Percentiles rank a stretch among this genome's conserved stretches.
Conservation (phyloP, 768 basidiomycete genomes). For the Boletus subcaerulescens region DNA sequence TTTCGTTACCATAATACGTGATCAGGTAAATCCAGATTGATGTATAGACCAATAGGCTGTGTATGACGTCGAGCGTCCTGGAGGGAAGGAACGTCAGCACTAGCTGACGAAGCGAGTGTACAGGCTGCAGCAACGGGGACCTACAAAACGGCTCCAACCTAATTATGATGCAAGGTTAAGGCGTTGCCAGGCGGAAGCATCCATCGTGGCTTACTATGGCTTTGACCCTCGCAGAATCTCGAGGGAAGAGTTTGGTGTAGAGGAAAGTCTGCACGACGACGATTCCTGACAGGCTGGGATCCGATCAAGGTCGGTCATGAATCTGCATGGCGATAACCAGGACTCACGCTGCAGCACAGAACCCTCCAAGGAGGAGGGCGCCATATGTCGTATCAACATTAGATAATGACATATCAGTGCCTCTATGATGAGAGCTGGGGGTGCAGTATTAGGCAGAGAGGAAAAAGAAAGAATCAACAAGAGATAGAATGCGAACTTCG, state of each 20-base stretch:
- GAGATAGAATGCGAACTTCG: too few species aligned
- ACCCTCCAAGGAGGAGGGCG: slow-evolving; percentile 30
- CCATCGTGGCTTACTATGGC: slow-evolving; percentile 14
- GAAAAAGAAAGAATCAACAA: too few species aligned
- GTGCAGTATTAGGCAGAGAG: too few species aligned
- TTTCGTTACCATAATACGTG: slow-evolving; percentile 37
- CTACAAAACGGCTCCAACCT: slow-evolving; percentile 31
- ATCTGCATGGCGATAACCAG: background rate
- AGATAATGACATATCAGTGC: slow-evolving; percentile 6
- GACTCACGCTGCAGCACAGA: slow-evolving; percentile 27
- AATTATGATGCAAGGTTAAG: background rate
- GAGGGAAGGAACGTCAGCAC: too few species aligned
- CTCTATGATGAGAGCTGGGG: too few species aligned
- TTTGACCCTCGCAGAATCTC: slow-evolving; percentile 20
- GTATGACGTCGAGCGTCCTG: slow-evolving; percentile 38
- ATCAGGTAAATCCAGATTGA: slow-evolving; percentile 47
- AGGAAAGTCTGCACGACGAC: slow-evolving; percentile 27
- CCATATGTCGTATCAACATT: slow-evolving; percentile 24
- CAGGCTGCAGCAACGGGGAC: background rate
- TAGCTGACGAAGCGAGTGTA: too few species aligned
- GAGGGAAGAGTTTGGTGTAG: slow-evolving; percentile 30
- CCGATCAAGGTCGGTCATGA: background rate
- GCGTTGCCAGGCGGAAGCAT: too few species aligned
- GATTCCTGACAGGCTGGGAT: slow-evolving; percentile 26
- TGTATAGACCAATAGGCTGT: slow-evolving; percentile 39